A percentile compares a stretch with the other conserved stretches of the same genome.
phyloP scores from a whole-genome alignment of 2,329 filamentous ascomycete genomes.

The Aspergillus fijiensis region DNA sequence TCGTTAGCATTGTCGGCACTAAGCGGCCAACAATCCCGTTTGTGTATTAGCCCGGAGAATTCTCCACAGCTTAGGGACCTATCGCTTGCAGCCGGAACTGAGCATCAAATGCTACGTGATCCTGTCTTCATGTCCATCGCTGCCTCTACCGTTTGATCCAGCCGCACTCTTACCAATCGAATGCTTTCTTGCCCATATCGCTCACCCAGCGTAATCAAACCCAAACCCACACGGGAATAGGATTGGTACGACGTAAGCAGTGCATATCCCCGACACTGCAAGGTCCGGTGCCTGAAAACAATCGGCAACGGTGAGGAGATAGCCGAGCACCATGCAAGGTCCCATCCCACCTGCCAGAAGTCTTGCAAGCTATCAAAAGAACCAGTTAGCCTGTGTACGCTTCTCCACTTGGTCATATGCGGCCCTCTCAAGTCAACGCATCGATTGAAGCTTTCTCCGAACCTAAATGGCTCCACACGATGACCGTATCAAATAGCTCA shows the following conservation, averaged over 20 bases:
- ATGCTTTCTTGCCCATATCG: background rate
- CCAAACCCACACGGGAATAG: no score
- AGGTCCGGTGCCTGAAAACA: background rate
- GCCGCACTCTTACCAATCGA: background rate
- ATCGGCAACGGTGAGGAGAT: background rate
- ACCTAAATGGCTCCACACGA: background rate
- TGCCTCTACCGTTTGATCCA: background rate
- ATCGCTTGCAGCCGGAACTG: background rate
- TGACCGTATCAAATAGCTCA: background rate
- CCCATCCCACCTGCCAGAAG: background rate
- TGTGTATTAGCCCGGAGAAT: background rate
- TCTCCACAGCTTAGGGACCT: background rate
- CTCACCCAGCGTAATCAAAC: background rate
- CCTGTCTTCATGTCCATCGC: background rate
- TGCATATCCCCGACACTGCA: no score
- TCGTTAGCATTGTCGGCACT: constrained; percentile 1
- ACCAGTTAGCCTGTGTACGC: background rate
- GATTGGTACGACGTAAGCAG: no score
- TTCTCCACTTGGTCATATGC: background rate
- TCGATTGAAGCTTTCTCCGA: background rate
- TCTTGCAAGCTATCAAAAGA: background rate
- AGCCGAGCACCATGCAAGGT: constrained; percentile 4
- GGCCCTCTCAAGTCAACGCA: background rate
- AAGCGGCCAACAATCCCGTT: background rate
- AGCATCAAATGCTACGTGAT: background rate